phyloP scores from a whole-genome alignment of 2,329 filamentous ascomycete genomes.

The Pestalotiopsis sp. region DNA sequence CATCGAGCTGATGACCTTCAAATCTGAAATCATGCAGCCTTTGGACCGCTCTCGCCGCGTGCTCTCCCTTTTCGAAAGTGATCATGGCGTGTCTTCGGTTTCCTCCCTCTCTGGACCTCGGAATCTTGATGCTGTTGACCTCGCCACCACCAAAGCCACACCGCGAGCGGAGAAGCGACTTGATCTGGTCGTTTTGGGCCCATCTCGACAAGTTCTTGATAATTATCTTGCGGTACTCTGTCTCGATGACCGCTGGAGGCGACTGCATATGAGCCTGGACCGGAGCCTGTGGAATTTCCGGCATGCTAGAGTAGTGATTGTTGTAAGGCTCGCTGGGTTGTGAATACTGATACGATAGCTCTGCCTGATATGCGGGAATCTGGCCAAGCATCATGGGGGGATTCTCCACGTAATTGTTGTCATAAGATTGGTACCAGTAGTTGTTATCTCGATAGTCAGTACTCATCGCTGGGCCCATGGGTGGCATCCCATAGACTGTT shows the following conservation, averaged over 20 bases:
- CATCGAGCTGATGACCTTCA: conserved; percentile 25
- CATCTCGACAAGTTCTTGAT: conserved; percentile 29
- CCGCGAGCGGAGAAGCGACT: conserved; percentile 26
- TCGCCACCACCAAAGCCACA: conserved; percentile 25
- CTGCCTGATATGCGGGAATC: conserved; percentile 15
- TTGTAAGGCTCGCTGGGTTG: background rate
- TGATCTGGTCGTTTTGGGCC: conserved; percentile 24
- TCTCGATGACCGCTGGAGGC: conserved; percentile 17
- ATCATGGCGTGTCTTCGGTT: conserved; percentile 29
- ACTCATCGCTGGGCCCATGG: conserved; percentile 15
- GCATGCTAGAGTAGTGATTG: background rate
- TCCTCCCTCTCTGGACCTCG: conserved; percentile 19
- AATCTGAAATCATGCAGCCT: conserved; percentile 27
- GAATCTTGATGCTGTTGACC: conserved; percentile 28
- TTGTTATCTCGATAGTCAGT: conserved; percentile 18
- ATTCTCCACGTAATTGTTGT: conserved; percentile 18
- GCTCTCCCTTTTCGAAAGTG: conserved; percentile 27
- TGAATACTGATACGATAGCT: background rate
- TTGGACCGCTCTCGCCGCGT: conserved; percentile 25
- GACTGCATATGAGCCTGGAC: background rate
- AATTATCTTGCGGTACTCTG: conserved; percentile 30
- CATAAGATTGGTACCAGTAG: conserved; percentile 15
- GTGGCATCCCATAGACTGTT: conserved; percentile 20
- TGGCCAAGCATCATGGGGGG: conserved; percentile 15
- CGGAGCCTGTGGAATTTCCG: too few relatives aligned